Base-by-base conservation (phyloP, 441 rosid genomes). In the Theobroma grandiflorum region DNA sequence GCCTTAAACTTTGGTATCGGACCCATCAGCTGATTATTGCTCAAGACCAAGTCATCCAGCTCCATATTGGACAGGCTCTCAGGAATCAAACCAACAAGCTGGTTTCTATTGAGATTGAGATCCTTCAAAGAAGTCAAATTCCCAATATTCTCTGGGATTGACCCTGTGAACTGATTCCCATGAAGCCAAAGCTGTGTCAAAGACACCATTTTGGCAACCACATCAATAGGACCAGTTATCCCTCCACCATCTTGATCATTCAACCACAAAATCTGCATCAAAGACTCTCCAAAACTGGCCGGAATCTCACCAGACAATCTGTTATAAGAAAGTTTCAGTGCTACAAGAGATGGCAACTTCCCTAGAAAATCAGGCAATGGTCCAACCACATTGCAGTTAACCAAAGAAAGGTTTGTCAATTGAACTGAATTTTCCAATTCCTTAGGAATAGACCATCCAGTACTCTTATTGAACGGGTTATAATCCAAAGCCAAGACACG, bases 171-270 rank as follows among this genome's bases (percentile, higher is more conserved):
- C 16, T 82, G 85, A 79, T 90, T 90, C 61, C 91, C 91, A 12
- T 90, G 93, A 86, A 90, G 88, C 93, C 93, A 90, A 20, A 87
- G 57, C 80, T 87, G 88, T 3, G 81, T 82, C 80, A 88, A 80
- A 12, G 87, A 84, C 20, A 80, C 57, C 91, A 90, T 88, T 35
- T 80, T 82, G 15, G 89, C 80, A 71, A 90, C 78, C 64, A 75
- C 87, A 78, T 90, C 85, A 49, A 90, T 81, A 8, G 84, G n/a
- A 57, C 91, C 89, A 18, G 77, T 84, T 85, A 90, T 67, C 38
- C 93, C 91, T 2, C 79, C 81, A 16, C 79, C 82, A 43, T 74
- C 83, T 76, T 90, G 93, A 81, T 88, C 78, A 72, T 90, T 88
- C 85, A 90, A 76, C 90, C 91, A 88, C 73, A 90, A 70, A 74